A percentile compares a stretch with the other conserved stretches of the same genome.
These are phyloP conservation scores for Penicillium manginii DNA, from an alignment of 495 filamentous ascomycete species.

Conservation along the genomic window DNA sequence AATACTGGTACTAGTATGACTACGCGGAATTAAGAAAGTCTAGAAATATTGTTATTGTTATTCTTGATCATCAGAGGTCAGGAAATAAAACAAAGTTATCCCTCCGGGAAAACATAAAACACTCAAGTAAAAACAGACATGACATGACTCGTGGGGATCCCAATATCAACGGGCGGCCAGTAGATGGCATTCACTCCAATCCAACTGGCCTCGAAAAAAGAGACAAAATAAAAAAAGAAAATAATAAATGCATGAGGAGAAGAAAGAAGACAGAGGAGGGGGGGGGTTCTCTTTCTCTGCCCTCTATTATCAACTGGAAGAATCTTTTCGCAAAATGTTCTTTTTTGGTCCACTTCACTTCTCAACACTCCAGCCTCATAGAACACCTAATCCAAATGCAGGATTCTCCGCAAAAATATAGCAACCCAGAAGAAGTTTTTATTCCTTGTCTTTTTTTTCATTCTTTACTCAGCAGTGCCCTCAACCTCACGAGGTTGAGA, in stretches of 20 bases:
- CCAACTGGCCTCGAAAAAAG: conserved; percentile 27
- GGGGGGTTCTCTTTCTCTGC: too few species aligned
- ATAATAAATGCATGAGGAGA: conserved; percentile 12
- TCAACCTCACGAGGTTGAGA: conserved; percentile 41
- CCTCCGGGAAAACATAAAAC: conserved; percentile 32
- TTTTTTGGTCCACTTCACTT: conserved; percentile 22
- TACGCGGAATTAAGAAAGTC: conserved; percentile 2
- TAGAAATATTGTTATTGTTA: conserved; percentile 30
- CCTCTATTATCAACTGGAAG: conserved; percentile 6
- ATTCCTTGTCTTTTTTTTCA: neutral
- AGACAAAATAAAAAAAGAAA: conserved; percentile 21
- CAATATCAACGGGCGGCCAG: conserved; percentile 29
- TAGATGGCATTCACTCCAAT: conserved; percentile 27
- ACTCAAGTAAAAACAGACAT: conserved; percentile 26
- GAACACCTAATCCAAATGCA: conserved; percentile 33
- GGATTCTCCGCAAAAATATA: conserved; percentile 10
- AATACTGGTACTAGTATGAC: too few species aligned
- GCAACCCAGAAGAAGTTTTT: conserved; percentile 19
- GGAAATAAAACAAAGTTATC: conserved; percentile 21
- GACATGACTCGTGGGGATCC: conserved; percentile 47
- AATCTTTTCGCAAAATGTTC: conserved; percentile 25
- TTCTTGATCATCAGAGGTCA: conserved; percentile 24
- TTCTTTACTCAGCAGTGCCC: conserved; percentile 32
- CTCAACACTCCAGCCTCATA: conserved; percentile 9
- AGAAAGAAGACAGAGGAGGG: conserved; percentile 7